Evolutionary conservation across 768 basidiomycete species (phyloP).

Genomic region (Ramaria sp.): DNA sequence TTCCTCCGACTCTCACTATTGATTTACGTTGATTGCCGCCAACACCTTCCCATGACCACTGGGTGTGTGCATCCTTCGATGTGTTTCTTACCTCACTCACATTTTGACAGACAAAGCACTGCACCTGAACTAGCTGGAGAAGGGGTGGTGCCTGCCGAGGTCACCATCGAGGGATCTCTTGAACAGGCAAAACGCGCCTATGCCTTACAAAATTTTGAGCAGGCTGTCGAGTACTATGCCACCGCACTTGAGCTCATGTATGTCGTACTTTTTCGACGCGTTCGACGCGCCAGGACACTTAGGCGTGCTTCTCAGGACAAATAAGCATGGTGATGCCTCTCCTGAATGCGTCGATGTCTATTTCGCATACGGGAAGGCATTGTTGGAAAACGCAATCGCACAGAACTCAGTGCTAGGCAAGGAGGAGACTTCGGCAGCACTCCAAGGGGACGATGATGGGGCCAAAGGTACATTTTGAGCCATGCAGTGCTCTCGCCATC

Average conservation of each 20-base stretch:
- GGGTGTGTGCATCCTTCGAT: neutral
- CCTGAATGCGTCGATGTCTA: constrained; percentile 82
- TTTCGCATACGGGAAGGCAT: constrained; percentile 84
- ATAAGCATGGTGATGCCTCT: constrained; percentile 66
- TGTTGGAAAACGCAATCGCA: constrained; percentile 85
- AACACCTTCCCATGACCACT: neutral
- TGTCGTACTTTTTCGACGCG: constrained; percentile 28
- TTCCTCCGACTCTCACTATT: neutral
- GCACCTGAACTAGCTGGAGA: neutral
- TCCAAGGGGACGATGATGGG: constrained; percentile 29
- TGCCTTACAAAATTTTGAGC: constrained; percentile 77
- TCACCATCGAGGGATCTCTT: constrained; percentile 43
- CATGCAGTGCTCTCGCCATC: too few species aligned
- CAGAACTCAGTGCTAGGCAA: constrained; percentile 85
- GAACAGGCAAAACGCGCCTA: constrained; percentile 84
- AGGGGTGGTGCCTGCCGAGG: neutral
- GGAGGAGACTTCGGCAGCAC: constrained; percentile 53
- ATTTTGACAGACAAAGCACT: neutral
- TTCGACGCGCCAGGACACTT: constrained; percentile 3
- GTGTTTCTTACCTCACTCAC: neutral
- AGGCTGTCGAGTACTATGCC: constrained; percentile 77
- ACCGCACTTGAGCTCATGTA: constrained; percentile 76
- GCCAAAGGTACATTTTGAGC: neutral
- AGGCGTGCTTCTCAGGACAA: constrained; percentile 37
- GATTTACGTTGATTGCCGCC: neutral